Base-by-base conservation (phyloP, 129 eudicot species). In the Glebionis coronaria region DNA sequence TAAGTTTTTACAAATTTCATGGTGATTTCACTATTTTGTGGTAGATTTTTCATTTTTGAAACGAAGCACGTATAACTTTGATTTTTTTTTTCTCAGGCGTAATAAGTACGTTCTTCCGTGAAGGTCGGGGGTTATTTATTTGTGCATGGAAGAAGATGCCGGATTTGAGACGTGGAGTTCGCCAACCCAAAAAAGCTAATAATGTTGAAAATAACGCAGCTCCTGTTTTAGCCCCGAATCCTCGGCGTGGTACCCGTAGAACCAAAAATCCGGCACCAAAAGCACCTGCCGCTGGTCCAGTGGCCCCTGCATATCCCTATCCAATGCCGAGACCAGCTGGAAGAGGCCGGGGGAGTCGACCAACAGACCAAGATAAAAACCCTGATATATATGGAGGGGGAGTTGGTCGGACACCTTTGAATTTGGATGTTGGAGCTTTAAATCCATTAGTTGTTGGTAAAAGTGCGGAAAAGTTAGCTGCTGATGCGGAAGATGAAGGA, bases 71-170 rank as follows among this genome's bases (percentile, higher is more conserved):
- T 28, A 58, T n/a, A 18, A 57, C 45, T 56, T 18, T 45, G 57
- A 25, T 10, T 10, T 59, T 3, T 72, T 28, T n/a, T 57, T 25
- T n/a, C 58, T 69, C 18, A 21, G 38, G 16, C 9, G 6, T 35
- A 5, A 35, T 35, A 35, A 35, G 56, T 45, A 61, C 35, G 50
- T n/a, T 49, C 44, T 14, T 72, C 21, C 20, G 44, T 21, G 6
- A 62, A 65, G 73, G 23, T 42, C 16, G 67, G 67, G 61, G 78
- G 53, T 71, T 71, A 52, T 77, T 45, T 69, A 18, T 64, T 44
- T 60, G 82, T 82, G 87, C 84, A 82, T 79, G 87, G 84, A 72
- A 75, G 82, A 82, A 79, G 81, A 83, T 83, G 84, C 88, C 84
- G 74, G 88, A 83, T 79, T 82, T 82, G 87, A 82, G 87, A 79